These are phyloP conservation scores for Coelastrella sp. DNA, from an alignment of 139 green algal genomes.

Conservation along the genomic window DNA sequence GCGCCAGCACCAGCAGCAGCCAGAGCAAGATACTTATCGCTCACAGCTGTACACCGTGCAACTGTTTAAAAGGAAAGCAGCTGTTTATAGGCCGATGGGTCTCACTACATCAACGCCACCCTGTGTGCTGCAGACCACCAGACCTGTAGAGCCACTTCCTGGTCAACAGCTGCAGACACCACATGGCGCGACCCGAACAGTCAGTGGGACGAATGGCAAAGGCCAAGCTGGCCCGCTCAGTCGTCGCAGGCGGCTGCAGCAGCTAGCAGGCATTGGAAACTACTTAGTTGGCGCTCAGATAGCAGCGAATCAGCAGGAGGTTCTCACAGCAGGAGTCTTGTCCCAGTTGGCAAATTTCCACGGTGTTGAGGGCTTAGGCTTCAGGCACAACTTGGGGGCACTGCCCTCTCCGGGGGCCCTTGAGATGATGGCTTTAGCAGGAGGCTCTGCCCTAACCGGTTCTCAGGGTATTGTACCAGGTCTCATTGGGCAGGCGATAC, in stretches of 20 bases:
- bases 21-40: no score
- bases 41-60: no score
- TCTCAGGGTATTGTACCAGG: background rate
- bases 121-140: no score
- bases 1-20: no score
- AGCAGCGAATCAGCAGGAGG: background rate
- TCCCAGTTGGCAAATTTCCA: background rate
- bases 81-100: no score
- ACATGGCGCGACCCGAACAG: no score
- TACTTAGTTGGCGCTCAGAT: background rate
- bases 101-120: no score
- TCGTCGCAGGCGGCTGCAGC: background rate
- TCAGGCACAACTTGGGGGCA: background rate
- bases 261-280: background rate
- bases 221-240: no score
- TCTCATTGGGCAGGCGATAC: background rate
- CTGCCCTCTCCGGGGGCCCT: background rate
- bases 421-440: background rate
- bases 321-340: background rate
- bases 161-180: no score
- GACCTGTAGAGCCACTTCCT: no score
- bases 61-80: no score
- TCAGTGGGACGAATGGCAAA: no score
- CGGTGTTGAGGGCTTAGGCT: slow-evolving; percentile 1
- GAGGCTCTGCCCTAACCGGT: background rate